Base-by-base conservation (phyloP, 495 filamentous ascomycete genomes). In the Tricharina praecox region DNA sequence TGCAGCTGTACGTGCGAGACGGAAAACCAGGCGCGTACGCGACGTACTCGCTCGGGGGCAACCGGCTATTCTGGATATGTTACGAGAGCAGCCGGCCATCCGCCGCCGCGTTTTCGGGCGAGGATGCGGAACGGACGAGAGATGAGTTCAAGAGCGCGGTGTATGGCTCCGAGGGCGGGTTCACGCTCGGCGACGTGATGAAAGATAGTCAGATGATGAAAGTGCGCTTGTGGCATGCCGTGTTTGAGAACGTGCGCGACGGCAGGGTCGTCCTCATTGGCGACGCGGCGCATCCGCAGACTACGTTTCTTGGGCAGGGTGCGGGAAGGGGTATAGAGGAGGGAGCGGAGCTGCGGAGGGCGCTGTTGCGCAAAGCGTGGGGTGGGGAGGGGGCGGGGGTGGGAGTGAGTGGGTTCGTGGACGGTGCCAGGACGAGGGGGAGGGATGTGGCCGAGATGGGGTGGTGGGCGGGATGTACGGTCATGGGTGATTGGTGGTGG, bases 201-300 rank as follows among this genome's bases (percentile, higher is more conserved):
- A 39, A 19, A 32, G 48, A 26, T 16, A 37, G 25, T 9, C 26
- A 2, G 25, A 11, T 8, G 5, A 23, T 1, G 19, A 23, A 4
- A 23, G 53, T 56, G 9, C 53, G 53, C 4, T 23, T 52, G 10
- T 30, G 23, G 8, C 54, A 57, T 26, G 55, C 54, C 0, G 5
- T 45, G 5, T 49, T 55, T 15, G 23, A 18, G 7, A 33, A 39
- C 18, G 35, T 42, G 11, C 48, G 42, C 2, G 33, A 49, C 4
- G 49, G 49, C 3, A 51, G n/a, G 0, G 35, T 52, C 1, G 23
- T 52, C 3, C 45, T 57, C 13, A 49, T 57, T 26, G 48, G 53
- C 3, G 53, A 57, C 30, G 53, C 53, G 5, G 53, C 53, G 5
- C 53, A 57, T 21, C 18, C 54, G 8, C 56, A 52, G 53, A 56